Evolutionary conservation across 441 rosid species (phyloP).

Genomic region (Adansonia grandidieri): DNA sequence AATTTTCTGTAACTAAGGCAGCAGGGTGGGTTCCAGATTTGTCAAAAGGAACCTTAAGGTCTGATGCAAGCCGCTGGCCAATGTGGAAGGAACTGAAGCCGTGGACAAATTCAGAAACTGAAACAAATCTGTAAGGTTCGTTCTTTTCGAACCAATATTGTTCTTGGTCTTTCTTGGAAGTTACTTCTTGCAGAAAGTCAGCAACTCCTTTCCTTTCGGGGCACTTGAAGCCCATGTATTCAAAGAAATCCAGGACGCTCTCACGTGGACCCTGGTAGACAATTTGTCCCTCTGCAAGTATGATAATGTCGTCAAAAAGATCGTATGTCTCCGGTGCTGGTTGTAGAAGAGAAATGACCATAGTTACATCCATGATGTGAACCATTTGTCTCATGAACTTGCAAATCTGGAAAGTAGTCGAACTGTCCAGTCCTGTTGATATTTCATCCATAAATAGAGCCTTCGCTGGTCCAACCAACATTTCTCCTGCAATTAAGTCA

Average conservation of each 20-base stretch:
- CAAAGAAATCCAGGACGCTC: constrained; percentile 59
- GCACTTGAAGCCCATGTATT: constrained; percentile 65
- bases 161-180: constrained; percentile 72
- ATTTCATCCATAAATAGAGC: constrained; percentile 21
- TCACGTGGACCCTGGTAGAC: constrained; percentile 71
- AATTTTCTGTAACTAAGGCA: constrained; percentile 64
- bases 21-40: constrained; percentile 59
- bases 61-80: constrained; percentile 52
- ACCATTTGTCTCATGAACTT: constrained; percentile 22
- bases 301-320: constrained; percentile 15
- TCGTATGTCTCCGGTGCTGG: constrained; percentile 9
- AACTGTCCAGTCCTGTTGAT: constrained; percentile 21
- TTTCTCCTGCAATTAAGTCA: constrained; percentile 65
- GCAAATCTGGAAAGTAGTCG: constrained; percentile 23
- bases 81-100: constrained; percentile 53
- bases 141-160: constrained; percentile 64
- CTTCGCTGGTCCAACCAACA: constrained; percentile 79
- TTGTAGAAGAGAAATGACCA: constrained; percentile 20
- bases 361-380: constrained; percentile 21
- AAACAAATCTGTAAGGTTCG: constrained; percentile 47
- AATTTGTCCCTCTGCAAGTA: constrained; percentile 43
- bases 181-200: constrained; percentile 76
- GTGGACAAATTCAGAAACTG: constrained; percentile 48
- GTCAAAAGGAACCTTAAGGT: constrained; percentile 56
- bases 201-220: constrained; percentile 78